These are phyloP conservation scores for Rhynchosporium agropyri DNA, from an alignment of 2,329 filamentous ascomycete genomes.

Conservation along the genomic window DNA sequence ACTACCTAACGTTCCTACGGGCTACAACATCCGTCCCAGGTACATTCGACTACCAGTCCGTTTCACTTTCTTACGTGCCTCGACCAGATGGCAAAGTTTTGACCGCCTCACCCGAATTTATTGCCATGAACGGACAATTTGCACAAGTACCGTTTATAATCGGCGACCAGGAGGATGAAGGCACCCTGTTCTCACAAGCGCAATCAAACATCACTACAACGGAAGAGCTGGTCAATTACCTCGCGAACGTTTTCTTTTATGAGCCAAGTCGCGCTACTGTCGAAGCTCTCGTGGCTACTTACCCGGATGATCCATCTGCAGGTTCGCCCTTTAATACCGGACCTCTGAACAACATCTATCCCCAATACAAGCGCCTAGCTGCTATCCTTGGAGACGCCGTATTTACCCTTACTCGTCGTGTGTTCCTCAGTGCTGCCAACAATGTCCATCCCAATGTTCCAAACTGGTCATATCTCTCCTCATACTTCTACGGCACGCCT, in stretches of 20 bases:
- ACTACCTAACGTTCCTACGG: slow-evolving; percentile 62
- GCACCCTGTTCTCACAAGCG: slow-evolving; percentile 72
- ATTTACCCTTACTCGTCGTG: slow-evolving; percentile 72
- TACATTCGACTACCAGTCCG: slow-evolving; percentile 66
- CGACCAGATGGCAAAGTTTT: slow-evolving; percentile 70
- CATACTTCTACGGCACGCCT: slow-evolving; percentile 71
- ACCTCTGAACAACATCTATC: slow-evolving; percentile 70
- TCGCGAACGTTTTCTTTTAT: slow-evolving; percentile 62
- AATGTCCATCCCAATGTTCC: slow-evolving; percentile 59
- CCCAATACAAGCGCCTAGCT: slow-evolving; percentile 75
- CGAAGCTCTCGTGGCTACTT: slow-evolving; percentile 60
- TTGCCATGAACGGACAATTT: slow-evolving; percentile 56
- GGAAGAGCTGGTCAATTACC: slow-evolving; percentile 61
- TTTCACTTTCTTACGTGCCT: slow-evolving; percentile 74
- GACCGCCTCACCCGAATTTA: slow-evolving; percentile 62
- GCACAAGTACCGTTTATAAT: slow-evolving; percentile 65
- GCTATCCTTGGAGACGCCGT: slow-evolving; percentile 75
- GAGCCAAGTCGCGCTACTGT: slow-evolving; percentile 55
- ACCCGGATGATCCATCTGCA: slow-evolving; percentile 51
- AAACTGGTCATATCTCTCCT: slow-evolving; percentile 74
- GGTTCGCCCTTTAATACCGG: slow-evolving; percentile 75
- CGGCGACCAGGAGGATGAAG: slow-evolving; percentile 80
- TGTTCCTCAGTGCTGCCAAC: slow-evolving; percentile 56
- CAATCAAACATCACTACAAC: slow-evolving; percentile 68
- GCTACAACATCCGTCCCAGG: slow-evolving; percentile 72